Evolutionary conservation across 306 rosid species (phyloP), one percentile per base, ranked within the genome.

Genomic region (Rubus idaeus): DNA sequence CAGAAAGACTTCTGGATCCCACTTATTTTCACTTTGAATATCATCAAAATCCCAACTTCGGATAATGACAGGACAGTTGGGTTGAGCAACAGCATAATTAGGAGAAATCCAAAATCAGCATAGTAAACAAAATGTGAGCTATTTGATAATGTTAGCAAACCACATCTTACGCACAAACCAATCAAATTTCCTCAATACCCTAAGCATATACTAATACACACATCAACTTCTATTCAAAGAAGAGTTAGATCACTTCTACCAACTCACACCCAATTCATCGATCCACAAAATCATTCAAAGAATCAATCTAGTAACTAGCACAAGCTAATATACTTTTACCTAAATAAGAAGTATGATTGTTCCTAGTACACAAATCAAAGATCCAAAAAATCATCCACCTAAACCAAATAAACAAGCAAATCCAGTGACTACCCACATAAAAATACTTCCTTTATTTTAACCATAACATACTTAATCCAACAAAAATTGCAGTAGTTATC

Each of bases 241-340:
- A 42, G 26, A 65, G 4, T 23, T 65, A 20, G 45, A 63, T 30
- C 49, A 52, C 42, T 7, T 52, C 68, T 20, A 37, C 21, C 50
- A 79, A 57, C 46, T 44, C 47, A 17, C n/a, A 77, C 9, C 3
- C 41, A 73, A 71, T 18, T 35, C 37, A 79, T 37, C 68, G 88
- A 86, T 86, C 87, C 52, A 61, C 30, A 66, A 77, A 74, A 30
- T 23, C 35, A 17, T 60, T n/a, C 44, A 73, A 10, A 76, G 57
- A 71, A 17, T 70, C 71, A 80, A 80, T 57, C 79, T 17, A 35
- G 23, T 47, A 67, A 21, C 41, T 57, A 37, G 49, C 78, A 73
- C 35, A 21, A 21, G 39, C 20, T 55, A 23, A 66, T 41, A n/a
- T 3, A 21, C 23, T 55, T 4, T 17, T 10, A 42, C 40, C 51